Base-by-base conservation (phyloP, 78 protist species). In the Cavenderia fasciculata region DNA sequence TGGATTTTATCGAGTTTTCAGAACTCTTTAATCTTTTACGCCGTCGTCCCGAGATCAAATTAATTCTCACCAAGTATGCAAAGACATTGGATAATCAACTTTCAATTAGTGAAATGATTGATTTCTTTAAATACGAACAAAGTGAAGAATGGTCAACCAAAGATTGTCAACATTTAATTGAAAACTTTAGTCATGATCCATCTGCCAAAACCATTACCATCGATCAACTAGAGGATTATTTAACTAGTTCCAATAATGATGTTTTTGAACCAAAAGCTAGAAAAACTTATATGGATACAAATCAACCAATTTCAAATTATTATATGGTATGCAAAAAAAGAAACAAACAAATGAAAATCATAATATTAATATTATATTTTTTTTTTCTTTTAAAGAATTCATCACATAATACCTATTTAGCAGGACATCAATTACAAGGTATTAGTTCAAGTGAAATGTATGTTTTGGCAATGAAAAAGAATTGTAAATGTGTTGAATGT, bases 361-460 rank as follows among this genome's bases (percentile, higher is more conserved):
- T 56, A 91, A 40, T 97, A 97, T 86, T 97, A 40, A 14, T 46
- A 46, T 46, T 46, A 46, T 14, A 14, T 46, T 46, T 14, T 46
- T 46, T 46, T 46, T 46, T 46, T 46, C 8, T 12, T 14, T 46
- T 43, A 25, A 46, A 31, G 4, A 69, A 69, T 18, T 94, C 97
- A 40, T 78, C 94, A 16, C 99, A 97, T 93, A 97, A 97, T 74
- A 96, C 99, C 41, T 97, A 97, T 89, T 65, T 97, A 25, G 34
- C 56, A 11, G 96, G 92, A 12, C 95, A 96, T 85, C 98, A 97
- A 94, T 68, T 97, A 27, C 51, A 61, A 43, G 85, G 92, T 33
- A 23, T 46, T 4, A 91, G 97, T 8, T 44, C 94, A 0, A 68
- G 71, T 49, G 97, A 95, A 46, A 77, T 73, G 65, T 95, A 95